Evolutionary conservation across 257 asterid genomes (phyloP), one percentile per base, ranked within the genome.

Genomic region (Penstemon eatonii): DNA sequence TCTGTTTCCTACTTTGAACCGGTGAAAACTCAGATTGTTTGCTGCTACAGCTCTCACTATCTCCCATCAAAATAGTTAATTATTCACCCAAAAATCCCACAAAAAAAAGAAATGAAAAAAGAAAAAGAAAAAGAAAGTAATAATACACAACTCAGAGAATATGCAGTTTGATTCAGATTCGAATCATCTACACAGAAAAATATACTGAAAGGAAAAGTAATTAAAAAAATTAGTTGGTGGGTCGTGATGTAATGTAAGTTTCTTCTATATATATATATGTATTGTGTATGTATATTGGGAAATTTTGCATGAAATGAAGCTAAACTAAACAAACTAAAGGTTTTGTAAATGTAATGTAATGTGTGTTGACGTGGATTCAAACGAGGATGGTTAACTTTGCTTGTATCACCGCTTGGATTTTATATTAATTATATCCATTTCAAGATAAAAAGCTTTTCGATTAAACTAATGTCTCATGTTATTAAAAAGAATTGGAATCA

Each of bases 121-220:
- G 38, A 38, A 1, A 11, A 37, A 62, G 45, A 56, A 40, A 49
- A 49, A 4, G 2, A 0, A 70, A 73, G 53, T 56, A 65, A 56
- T 44, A 42, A 59, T 66, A 51, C 49, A 66, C 3, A 51, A 19
- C 62, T 42, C 60, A 65, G 68, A 57, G 88, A 84, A 86, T 90
- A 84, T 86, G 76, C 91, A 73, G 61, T 69, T 78, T 65, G 88
- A 90, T 87, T 83, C 95, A 84, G 91, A 87, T 90, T 86, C 88
- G 81, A 59, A 71, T 69, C 75, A 77, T 71, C 70, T 57, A 73
- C 70, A 42, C 60, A 71, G 68, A 65, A 60, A 72, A 69, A 73
- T 46, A 53, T 57, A 68, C 72, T 65, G 49, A 75, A 69, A 68
- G 65, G 38, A 4, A 61, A 10, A 45, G 63, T 66, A 56, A 37